Base-by-base conservation (phyloP, 176 grass and related monocot genomes). In the Hsuehochloa calcarea region DNA sequence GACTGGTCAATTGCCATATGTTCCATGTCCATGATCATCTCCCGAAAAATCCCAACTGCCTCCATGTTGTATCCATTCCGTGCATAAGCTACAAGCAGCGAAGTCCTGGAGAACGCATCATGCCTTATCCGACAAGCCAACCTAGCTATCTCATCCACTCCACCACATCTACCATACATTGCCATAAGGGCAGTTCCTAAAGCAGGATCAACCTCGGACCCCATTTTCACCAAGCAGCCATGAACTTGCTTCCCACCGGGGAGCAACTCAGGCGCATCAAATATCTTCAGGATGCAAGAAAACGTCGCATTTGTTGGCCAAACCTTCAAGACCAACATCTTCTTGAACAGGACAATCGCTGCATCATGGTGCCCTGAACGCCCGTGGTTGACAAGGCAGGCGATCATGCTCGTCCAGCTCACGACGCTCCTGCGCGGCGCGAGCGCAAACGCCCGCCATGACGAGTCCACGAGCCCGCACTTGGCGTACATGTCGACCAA, bases 91-190 rank as follows among this genome's bases (percentile, higher is more conserved):
- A 62, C 88, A 71, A 95, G 88, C 52, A 92, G 65, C 0, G 88
- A 80, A 56, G 82, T 92, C 88, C 50, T 34, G 11, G 85, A 92
- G 49, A 88, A 65, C 2, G 23, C 65, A 86, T 95, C 88, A 50
- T 90, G 90, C 62, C 64, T 90, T 70, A 92, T 70, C 44, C 80
- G 84, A 23, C 47, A 79, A 69, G 88, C 82, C 69, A 95, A 58
- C 58, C 82, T 88, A 34, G 87, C 4, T 41, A 85, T 87, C 87
- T 84, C 88, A 78, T 88, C 85, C 75, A 92, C 35, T 44, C 90
- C 85, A 5, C 82, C 88, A 11, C 93, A 95, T 82, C 84, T 90
- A 26, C 88, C 88, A 56, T 95, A 95, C 93, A 95, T 90, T 27
- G 85, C 51, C 54, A 90, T 74, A 35, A 94, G 79, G 81, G 93